Base-by-base conservation (phyloP, 805 yeast species). In the Candida verbasci region DNA sequence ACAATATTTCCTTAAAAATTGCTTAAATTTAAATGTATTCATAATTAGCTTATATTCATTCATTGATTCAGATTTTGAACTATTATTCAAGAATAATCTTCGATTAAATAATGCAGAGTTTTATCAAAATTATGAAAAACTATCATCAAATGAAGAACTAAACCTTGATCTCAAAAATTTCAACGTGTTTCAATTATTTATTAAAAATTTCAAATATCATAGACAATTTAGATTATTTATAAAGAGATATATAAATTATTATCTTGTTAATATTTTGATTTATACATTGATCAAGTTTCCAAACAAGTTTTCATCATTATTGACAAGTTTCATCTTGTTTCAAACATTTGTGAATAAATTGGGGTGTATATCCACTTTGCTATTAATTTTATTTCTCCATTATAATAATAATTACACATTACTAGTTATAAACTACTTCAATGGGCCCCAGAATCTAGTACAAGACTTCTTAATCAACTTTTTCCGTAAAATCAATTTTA, bases 401-500 rank as follows among this genome's bases (percentile, higher is more conserved):
- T 27, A 65, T 9, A 71, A 79, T 0, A 47, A 56, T 17, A 37
- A 50, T 20, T 53, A 59, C 41, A 50, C 67, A 10, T 50, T 69
- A 16, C 40, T 58, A 8, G 54, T 72, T 22, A 47, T 75, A 25
- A 55, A 70, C 12, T 56, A 70, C 2, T 72, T 65, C 43, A 69
- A 71, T 60, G 80, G 78, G 3, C 56, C 70, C 11, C 49, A 69
- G 10, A 58, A 67, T 28, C 56, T 76, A 37, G 55, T 65, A 34
- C 56, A 67, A 26, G 76, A 72, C 29, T 59, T 78, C 34, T 59
- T 78, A 25, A 47, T 52, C 5, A 81, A 81, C 4, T 78, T 74
- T 49, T 72, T 78, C 50, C 47, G 60, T 8, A 56, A 72, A 9
- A 56, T 76, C 15, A 71, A 74, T 9, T 68, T 74, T 38, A 53